These are phyloP conservation scores for Phytopythium ostracodes DNA, from an alignment of 352 stramenopile genomes.

Conservation along the genomic window DNA sequence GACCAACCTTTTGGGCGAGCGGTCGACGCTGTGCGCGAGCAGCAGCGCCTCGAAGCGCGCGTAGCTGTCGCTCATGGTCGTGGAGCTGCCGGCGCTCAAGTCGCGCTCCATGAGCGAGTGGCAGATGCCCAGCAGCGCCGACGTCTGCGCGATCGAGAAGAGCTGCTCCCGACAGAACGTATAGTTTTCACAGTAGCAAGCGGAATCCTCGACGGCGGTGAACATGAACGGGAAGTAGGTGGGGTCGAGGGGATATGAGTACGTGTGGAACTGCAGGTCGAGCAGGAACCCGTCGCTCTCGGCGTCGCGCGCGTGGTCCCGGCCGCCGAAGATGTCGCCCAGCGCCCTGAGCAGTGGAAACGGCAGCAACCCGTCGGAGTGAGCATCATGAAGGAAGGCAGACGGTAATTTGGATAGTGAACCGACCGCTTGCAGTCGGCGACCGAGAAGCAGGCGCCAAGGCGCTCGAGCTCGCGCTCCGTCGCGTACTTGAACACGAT, in stretches of 20 bases:
- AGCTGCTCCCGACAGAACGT: conserved; percentile 67
- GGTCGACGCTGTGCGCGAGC: conserved; percentile 63
- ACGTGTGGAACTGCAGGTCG: conserved; percentile 57
- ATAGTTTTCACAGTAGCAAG: conserved; percentile 6
- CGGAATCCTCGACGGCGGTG: neutral
- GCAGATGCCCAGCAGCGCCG: conserved; percentile 62
- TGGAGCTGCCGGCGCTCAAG: conserved; percentile 35
- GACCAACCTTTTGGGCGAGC: conserved; percentile 57
- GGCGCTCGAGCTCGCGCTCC: conserved; percentile 29
- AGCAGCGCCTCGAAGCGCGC: conserved; percentile 53
- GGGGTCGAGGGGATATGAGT: conserved; percentile 48
- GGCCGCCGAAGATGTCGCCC: conserved; percentile 44
- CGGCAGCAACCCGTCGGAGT: too few species aligned
- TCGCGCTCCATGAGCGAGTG: conserved; percentile 64
- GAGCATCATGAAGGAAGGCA: too few species aligned
- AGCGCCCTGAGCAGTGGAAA: conserved; percentile 23
- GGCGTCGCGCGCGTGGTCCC: conserved; percentile 17
- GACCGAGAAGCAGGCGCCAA: conserved; percentile 36
- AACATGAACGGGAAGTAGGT: neutral
- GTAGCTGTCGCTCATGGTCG: conserved; percentile 51
- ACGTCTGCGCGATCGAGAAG: conserved; percentile 54
- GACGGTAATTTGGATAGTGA: too few species aligned
- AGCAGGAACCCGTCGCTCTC: conserved; percentile 43
- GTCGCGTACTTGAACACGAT: conserved; percentile 58
- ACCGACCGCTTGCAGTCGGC: conserved; percentile 57